phyloP scores from a whole-genome alignment of 2,329 filamentous ascomycete species.

The Aureobasidium lini region DNA sequence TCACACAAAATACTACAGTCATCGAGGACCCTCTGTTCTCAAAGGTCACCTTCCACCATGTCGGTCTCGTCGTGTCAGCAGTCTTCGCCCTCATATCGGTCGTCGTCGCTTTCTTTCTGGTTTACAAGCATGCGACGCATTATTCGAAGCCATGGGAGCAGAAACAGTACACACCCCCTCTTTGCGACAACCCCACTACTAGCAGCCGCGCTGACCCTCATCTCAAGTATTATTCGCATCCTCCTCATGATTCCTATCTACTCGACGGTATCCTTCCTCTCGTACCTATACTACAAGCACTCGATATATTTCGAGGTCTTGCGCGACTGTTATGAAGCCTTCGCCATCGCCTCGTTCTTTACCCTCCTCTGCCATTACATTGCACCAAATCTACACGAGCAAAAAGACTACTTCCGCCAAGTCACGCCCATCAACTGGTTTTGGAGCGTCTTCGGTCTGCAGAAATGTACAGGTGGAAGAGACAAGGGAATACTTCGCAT shows the following conservation, averaged over 20 bases:
- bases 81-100: conserved; percentile 47
- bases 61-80: conserved; percentile 48
- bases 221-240: conserved; percentile 71
- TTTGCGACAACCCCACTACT: not conserved
- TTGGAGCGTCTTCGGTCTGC: conserved; percentile 62
- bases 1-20: conserved; percentile 25
- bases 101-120: conserved; percentile 45
- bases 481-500: conserved; percentile 59
- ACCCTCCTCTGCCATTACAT: conserved; percentile 74
- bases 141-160: conserved; percentile 55
- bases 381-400: conserved; percentile 66
- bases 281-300: conserved; percentile 66
- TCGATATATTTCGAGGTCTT: conserved; percentile 75
- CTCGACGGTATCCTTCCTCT: conserved; percentile 64
- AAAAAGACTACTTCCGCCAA: conserved; percentile 72
- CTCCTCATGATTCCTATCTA: conserved; percentile 85
- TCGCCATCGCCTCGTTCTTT: conserved; percentile 83
- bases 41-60: conserved; percentile 48
- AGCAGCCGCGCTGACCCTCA: not conserved
- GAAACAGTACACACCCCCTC: conserved; percentile 41
- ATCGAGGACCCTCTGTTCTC: conserved; percentile 43
- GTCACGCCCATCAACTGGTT: conserved; percentile 67
- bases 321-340: conserved; percentile 81
- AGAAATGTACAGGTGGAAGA: conserved; percentile 62
- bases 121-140: conserved; percentile 51